A percentile compares a stretch with the other conserved stretches of the same genome.
These are phyloP conservation scores for Thraustotheca clavata DNA, from an alignment of 352 stramenopile genomes.

Conservation along the genomic window DNA sequence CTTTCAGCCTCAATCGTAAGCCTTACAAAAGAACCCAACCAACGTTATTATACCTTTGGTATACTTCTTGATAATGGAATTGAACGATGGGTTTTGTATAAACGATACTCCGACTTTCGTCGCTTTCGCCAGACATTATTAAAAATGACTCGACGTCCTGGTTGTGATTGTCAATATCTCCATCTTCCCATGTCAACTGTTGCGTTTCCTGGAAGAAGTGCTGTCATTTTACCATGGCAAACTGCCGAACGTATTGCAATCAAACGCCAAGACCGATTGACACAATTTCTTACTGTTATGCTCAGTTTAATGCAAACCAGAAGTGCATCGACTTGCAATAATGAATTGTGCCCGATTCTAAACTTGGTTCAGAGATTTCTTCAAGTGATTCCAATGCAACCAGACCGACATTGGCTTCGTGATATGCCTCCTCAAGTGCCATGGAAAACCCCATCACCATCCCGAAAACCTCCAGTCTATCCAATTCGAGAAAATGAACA, in stretches of 20 bases:
- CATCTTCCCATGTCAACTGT: slow-evolving; percentile 12
- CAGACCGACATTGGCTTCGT: background rate
- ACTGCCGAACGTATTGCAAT: slow-evolving; percentile 9
- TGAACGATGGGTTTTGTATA: slow-evolving; percentile 46
- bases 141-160: background rate
- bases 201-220: background rate
- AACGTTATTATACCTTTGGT: slow-evolving; percentile 37
- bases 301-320: background rate
- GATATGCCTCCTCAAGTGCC: background rate
- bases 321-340: slow-evolving; percentile 30
- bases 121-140: slow-evolving; percentile 45
- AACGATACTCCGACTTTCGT: slow-evolving; percentile 67
- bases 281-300: slow-evolving; percentile 10
- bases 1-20: slow-evolving; percentile 28
- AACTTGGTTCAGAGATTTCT: slow-evolving; percentile 42
- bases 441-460: background rate
- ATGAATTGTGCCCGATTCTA: slow-evolving; percentile 38
- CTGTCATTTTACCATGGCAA: background rate
- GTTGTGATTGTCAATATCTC: slow-evolving; percentile 4
- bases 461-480: background rate
- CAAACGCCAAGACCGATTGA: slow-evolving; percentile 1
- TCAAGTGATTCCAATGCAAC: slow-evolving; percentile 22
- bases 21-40: slow-evolving; percentile 28
- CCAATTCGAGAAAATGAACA: slow-evolving; percentile 4
- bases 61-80: slow-evolving; percentile 45